Percentiles rank a stretch among this genome's conserved stretches.
Evolutionary conservation across 176 grass and related monocot genomes (phyloP).

Genomic region (Avena atlantica): DNA sequence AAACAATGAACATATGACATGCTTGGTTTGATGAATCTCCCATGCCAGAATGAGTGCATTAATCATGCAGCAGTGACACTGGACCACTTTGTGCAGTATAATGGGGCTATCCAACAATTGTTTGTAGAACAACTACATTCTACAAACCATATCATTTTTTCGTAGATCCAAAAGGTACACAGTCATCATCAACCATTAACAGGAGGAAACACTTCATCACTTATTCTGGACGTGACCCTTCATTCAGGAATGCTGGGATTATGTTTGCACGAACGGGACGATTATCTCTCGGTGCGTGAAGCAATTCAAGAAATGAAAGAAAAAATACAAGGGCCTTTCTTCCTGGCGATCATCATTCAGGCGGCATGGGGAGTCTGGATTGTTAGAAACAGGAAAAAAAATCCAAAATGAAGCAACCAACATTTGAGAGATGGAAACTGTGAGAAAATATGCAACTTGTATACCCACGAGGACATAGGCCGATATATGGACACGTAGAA

Average conservation of each 20-base stretch:
- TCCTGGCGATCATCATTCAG: too few relatives aligned
- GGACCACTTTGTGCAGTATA: background rate
- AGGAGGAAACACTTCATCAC: background rate
- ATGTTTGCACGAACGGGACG: too few relatives aligned
- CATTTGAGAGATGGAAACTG: too few relatives aligned
- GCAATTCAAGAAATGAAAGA: too few relatives aligned
- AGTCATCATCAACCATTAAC: background rate
- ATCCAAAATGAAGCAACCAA: too few relatives aligned
- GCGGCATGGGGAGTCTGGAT: too few relatives aligned
- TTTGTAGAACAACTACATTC: background rate
- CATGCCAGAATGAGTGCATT: background rate
- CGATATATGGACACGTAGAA: background rate
- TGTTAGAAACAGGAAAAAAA: too few relatives aligned
- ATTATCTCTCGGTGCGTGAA: too few relatives aligned
- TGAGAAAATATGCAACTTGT: too few relatives aligned
- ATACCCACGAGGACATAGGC: background rate
- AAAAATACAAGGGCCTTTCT: too few relatives aligned
- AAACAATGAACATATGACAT: background rate
- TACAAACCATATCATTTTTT: background rate
- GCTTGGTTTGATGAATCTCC: background rate
- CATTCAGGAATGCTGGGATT: too few relatives aligned
- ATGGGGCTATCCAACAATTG: constrained; percentile 11
- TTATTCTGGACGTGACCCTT: too few relatives aligned
- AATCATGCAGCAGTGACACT: background rate
- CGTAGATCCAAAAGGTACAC: background rate